Evolutionary conservation across 1,284 basidiomycete genomes (phyloP), one percentile per base, ranked within the genome.

Genomic region (Cystobasidium slooffiae): DNA sequence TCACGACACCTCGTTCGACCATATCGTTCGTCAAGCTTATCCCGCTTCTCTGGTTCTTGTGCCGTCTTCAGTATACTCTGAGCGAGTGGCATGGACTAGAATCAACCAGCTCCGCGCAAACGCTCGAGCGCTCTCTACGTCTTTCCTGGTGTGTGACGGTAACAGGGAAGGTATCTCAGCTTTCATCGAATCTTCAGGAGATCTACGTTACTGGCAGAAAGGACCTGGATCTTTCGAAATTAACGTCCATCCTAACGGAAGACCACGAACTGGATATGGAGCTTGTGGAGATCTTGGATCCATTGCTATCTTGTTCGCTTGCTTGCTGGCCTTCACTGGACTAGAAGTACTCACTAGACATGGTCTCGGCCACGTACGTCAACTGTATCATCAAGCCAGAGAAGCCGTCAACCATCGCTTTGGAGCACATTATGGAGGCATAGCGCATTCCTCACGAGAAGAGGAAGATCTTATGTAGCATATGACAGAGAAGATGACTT

Each of bases 51-150:
- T 72, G 8, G 41, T 61, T 10, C 49, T 72, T 1, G 69, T 72
- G n/a, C 69, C 69, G 4, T 72, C 69, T n/a, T 72, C 69, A 16
- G 69, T 72, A 47, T 72, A 51, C 47, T 63, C 59, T 4, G 61
- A 62, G 24, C n/a, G 61, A 41, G 51, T 72, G 0, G 69, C 69
- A 20, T 72, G 69, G 69, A 44, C 58, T 18, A 43, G 59, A 20
- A 64, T 72, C 61, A 12, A 41, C 22, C 69, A 72, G 37, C 44
- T 72, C 9, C 46, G 41, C 10, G 61, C 51, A 6, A 47, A 39
- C n/a, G 58, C 69, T 22, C 46, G 58, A 18, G 44, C 69, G 6
- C 39, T 72, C 6, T 46, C 44, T n/a, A 63, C 61, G 1, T 56
- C 69, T 1, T 51, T 51, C 14, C 58, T 72, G 4, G 61, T 72